Percentiles rank a stretch among this genome's conserved stretches.
phyloP scores from a whole-genome alignment of 2,329 filamentous ascomycete species.

The Nemania sp. region DNA sequence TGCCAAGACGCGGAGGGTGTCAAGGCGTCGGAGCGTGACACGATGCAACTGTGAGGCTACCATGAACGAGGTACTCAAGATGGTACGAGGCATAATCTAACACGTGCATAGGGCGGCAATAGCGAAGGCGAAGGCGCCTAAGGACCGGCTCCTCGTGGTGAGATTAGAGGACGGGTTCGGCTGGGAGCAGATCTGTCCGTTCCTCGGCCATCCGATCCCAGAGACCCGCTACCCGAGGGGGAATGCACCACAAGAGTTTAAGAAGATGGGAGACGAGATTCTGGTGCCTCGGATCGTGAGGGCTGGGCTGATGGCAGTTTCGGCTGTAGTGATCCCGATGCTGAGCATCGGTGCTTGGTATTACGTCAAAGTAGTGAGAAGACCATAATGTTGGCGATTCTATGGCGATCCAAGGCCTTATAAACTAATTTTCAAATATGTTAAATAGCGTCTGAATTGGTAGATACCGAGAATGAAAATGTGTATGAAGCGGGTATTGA shows the following conservation, averaged over 20 bases:
- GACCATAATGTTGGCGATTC: neutral
- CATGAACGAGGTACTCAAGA: neutral
- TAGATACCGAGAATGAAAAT: too few species aligned
- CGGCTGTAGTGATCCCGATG: slow-evolving; percentile 26
- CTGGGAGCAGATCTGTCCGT: slow-evolving; percentile 54
- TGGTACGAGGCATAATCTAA: slow-evolving; percentile 10
- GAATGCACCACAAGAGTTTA: slow-evolving; percentile 48
- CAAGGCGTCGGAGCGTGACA: slow-evolving; percentile 30
- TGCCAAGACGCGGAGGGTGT: slow-evolving; percentile 26
- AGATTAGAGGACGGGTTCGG: slow-evolving; percentile 53
- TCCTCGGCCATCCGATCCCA: slow-evolving; percentile 50
- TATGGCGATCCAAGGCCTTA: neutral
- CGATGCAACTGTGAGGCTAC: slow-evolving; percentile 30
- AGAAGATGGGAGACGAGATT: slow-evolving; percentile 37
- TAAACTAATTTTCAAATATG: neutral
- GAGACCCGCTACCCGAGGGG: slow-evolving; percentile 48
- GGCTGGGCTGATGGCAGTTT: slow-evolving; percentile 24
- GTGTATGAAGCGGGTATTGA: too few species aligned
- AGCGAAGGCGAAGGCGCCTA: slow-evolving; percentile 46
- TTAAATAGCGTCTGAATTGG: neutral
- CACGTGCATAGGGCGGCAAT: slow-evolving; percentile 42
- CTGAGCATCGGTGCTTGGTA: slow-evolving; percentile 32
- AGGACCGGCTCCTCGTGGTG: slow-evolving; percentile 47
- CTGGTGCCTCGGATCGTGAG: slow-evolving; percentile 30
- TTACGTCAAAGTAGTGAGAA: slow-evolving; percentile 18